Percentiles rank a stretch among this genome's conserved stretches.
Conservation (phyloP, 371 early-diverging fungal species). For the Saksenaea vasiformis region DNA sequence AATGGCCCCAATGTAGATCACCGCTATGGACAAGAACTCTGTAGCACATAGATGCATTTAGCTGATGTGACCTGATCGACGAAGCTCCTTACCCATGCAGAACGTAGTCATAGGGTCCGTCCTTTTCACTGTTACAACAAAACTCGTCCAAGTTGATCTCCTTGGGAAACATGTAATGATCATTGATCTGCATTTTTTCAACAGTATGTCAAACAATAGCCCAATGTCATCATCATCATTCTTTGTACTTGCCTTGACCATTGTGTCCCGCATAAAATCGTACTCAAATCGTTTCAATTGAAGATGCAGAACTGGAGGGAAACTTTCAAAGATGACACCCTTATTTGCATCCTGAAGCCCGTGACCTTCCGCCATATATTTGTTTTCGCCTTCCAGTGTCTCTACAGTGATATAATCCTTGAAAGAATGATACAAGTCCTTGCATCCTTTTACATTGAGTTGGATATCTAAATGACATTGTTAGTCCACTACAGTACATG, state of each 20-base stretch:
- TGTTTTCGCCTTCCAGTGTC: constrained; percentile 96
- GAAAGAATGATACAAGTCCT: constrained; percentile 89
- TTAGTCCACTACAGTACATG: neutral
- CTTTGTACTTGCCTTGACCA: constrained; percentile 78
- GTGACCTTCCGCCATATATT: constrained; percentile 94
- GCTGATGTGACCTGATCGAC: neutral
- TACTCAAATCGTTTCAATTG: constrained; percentile 98
- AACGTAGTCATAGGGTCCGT: constrained; percentile 72
- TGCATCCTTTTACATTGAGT: constrained; percentile 93
- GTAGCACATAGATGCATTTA: neutral
- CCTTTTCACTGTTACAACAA: constrained; percentile 60
- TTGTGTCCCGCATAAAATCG: constrained; percentile 87
- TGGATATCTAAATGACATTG: constrained; percentile 74
- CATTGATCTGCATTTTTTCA: constrained; percentile 80
- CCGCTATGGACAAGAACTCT: constrained; percentile 98
- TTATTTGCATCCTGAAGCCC: constrained; percentile 97
- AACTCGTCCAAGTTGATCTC: constrained; percentile 86
- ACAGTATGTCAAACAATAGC: neutral
- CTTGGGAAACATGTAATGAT: constrained; percentile 93
- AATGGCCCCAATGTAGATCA: constrained; percentile 96
- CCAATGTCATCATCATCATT: neutral
- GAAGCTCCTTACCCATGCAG: constrained; percentile 70
- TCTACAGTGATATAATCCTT: constrained; percentile 85
- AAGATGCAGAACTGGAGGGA: constrained; percentile 97
- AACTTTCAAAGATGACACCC: constrained; percentile 91